Evolutionary conservation across 352 stramenopile genomes (phyloP).

Genomic region (Pythium rishiriense): DNA sequence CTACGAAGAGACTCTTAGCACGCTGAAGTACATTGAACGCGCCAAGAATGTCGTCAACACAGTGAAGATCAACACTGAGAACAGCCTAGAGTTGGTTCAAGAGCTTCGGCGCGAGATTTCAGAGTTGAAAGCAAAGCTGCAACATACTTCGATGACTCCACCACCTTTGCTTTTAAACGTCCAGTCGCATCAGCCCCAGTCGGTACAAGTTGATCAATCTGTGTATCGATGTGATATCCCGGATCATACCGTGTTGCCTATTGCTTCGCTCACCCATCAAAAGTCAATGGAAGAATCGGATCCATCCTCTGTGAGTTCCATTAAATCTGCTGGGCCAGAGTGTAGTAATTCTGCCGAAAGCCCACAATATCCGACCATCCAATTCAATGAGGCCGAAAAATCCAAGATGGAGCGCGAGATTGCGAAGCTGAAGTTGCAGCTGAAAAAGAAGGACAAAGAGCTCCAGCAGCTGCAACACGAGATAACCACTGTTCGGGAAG

Average conservation of each 20-base stretch:
- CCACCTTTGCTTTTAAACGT: not conserved
- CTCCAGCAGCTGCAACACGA: constrained; percentile 30
- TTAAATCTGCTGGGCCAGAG: constrained; percentile 12
- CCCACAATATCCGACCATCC: constrained; percentile 27
- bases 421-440: constrained; percentile 33
- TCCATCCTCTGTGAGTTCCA: not conserved
- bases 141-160: constrained; percentile 9
- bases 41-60: constrained; percentile 55
- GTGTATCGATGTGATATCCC: constrained; percentile 18
- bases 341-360: not conserved
- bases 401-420: constrained; percentile 39
- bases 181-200: not conserved
- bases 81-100: constrained; percentile 33
- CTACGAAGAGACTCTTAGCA: constrained; percentile 88
- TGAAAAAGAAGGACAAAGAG: constrained; percentile 41
- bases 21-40: constrained; percentile 79
- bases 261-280: not conserved
- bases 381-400: constrained; percentile 39
- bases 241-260: not conserved
- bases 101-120: constrained; percentile 39
- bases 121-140: constrained; percentile 46
- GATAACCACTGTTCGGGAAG: not conserved
- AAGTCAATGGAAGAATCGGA: not conserved
- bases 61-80: constrained; percentile 39
- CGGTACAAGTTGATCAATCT: not conserved